phyloP scores from a whole-genome alignment of 371 early-diverging fungal genomes.

The Funneliformis caledonium region DNA sequence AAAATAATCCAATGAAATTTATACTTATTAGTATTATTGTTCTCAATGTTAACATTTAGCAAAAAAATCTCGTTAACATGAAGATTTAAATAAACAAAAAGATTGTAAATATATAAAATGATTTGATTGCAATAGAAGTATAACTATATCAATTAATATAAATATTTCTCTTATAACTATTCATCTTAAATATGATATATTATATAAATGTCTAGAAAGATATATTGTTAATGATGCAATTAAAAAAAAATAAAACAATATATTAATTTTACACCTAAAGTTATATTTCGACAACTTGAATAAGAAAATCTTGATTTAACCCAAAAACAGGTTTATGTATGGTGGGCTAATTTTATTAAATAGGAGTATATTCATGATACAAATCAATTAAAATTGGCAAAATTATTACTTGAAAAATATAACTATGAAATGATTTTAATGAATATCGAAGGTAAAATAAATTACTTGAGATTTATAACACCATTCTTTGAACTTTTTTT shows the following conservation, averaged over 20 bases:
- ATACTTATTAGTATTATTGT: neutral
- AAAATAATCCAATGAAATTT: neutral
- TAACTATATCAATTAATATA: conserved; percentile 17
- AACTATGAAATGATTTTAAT: neutral
- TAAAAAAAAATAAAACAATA: neutral
- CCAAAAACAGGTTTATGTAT: neutral
- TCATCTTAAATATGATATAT: no score
- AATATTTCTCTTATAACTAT: neutral
- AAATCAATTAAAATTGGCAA: neutral
- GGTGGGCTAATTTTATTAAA: conserved; percentile 1
- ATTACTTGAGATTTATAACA: neutral
- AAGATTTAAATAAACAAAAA: conserved; percentile 6
- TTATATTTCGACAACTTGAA: conserved; percentile 1
- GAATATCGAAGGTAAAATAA: neutral
- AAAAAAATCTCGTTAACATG: neutral
- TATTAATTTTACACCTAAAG: neutral
- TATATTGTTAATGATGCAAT: no score
- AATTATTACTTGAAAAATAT: neutral
- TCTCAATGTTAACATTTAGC: neutral
- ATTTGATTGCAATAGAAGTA: neutral
- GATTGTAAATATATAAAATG: neutral
- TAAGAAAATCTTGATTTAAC: neutral
- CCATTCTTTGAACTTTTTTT: neutral
- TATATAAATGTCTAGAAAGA: no score
- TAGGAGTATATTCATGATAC: neutral